phyloP scores from a whole-genome alignment of 208 protist genomes.

The Crithidia brevicula region DNA sequence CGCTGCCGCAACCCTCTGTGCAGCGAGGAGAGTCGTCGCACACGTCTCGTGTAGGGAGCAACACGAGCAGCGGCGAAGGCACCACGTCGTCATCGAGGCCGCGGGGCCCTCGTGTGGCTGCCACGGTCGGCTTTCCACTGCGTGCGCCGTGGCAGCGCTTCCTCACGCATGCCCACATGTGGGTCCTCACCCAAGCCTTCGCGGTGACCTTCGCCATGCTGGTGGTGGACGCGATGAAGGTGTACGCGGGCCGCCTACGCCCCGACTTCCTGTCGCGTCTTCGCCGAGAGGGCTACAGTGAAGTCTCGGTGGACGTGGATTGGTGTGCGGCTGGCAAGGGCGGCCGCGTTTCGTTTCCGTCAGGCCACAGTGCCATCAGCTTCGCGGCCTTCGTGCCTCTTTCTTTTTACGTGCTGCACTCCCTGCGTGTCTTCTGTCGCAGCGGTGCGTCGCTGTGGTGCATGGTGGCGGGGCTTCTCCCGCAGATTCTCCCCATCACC shows the following conservation, averaged over 20 bases:
- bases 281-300: constrained; percentile 9
- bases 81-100: too few species aligned
- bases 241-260: constrained; percentile 67
- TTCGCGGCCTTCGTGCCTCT: constrained; percentile 76
- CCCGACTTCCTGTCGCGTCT: constrained; percentile 71
- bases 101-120: background rate
- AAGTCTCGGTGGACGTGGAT: constrained; percentile 9
- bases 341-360: constrained; percentile 88
- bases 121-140: background rate
- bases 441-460: constrained; percentile 48
- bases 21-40: too few species aligned
- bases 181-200: constrained; percentile 60
- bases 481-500: constrained; percentile 57
- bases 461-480: constrained; percentile 42
- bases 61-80: background rate
- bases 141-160: constrained; percentile 24
- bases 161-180: constrained; percentile 43
- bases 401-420: constrained; percentile 76
- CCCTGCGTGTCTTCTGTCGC: constrained; percentile 36
- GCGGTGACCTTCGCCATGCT: constrained; percentile 45
- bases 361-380: constrained; percentile 84
- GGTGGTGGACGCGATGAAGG: constrained; percentile 56
- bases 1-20: background rate
- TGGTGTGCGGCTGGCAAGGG: constrained; percentile 42
- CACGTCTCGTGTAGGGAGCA: background rate